phyloP scores from a whole-genome alignment of 179 eudicot species.

The Beta corolliflora region DNA sequence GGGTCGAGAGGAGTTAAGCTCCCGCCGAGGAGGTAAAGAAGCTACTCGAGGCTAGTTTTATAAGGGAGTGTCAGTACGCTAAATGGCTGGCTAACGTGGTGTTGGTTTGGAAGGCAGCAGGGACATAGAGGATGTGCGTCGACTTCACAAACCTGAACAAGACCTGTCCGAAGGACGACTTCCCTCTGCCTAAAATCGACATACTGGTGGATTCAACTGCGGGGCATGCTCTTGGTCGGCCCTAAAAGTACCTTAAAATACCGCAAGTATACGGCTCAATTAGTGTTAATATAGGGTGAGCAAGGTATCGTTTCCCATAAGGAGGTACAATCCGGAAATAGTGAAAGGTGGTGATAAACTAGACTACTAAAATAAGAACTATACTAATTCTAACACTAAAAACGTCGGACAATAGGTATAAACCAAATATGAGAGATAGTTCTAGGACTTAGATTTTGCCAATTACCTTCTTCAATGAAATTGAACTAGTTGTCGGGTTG shows the following conservation, averaged over 20 bases:
- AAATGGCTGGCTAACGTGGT: too few species aligned
- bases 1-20: too few species aligned
- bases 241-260: neutral
- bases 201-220: too few species aligned
- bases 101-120: too few species aligned
- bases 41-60: too few species aligned
- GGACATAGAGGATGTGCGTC: too few species aligned
- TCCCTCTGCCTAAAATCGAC: too few species aligned
- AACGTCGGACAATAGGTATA: neutral
- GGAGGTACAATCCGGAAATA: neutral
- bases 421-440: neutral
- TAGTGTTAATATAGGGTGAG: neutral
- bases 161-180: too few species aligned
- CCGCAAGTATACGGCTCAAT: neutral
- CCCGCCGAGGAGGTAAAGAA: too few species aligned
- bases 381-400: neutral
- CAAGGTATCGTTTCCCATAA: neutral
- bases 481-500: neutral
- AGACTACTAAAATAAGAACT: neutral
- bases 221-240: neutral
- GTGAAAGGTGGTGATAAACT: neutral
- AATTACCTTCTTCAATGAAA: neutral
- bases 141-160: too few species aligned
- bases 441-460: neutral
- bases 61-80: too few species aligned